phyloP scores from a whole-genome alignment of 441 rosid species.

The Macaranga tanarius region DNA sequence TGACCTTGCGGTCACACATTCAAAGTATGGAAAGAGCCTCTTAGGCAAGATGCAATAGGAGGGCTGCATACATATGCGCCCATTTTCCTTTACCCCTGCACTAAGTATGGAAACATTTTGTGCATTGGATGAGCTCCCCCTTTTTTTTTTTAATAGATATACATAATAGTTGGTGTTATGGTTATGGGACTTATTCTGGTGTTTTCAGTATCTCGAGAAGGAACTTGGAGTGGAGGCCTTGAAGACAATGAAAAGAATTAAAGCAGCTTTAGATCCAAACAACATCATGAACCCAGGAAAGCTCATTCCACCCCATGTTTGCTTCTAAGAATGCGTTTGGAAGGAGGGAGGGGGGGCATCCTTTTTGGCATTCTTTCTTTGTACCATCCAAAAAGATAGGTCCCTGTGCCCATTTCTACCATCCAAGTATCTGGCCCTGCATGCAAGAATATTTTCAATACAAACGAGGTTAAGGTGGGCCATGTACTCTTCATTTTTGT shows the following conservation, averaged over 20 bases:
- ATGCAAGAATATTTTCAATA: neutral
- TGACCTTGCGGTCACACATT: too few relatives aligned
- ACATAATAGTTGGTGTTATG: neutral
- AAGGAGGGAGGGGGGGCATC: neutral
- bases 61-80: too few relatives aligned
- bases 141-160: too few relatives aligned
- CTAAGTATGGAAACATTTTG: too few relatives aligned
- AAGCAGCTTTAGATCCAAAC: constrained; percentile 77
- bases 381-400: neutral
- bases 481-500: neutral
- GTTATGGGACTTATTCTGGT: constrained; percentile 3
- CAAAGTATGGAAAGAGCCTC: too few relatives aligned
- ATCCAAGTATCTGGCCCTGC: neutral
- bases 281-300: constrained; percentile 95
- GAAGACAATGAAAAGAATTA: constrained; percentile 80
- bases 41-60: too few relatives aligned
- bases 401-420: constrained; percentile 4
- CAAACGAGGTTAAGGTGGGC: neutral
- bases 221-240: constrained; percentile 83
- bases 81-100: too few relatives aligned
- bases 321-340: constrained; percentile 37
- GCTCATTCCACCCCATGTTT: constrained; percentile 87
- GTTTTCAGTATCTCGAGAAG: constrained; percentile 76
- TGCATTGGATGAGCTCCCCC: neutral
- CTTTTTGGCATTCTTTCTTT: neutral